phyloP scores from a whole-genome alignment of 148 eudicot species.

The Rhododendron griersonianum region DNA sequence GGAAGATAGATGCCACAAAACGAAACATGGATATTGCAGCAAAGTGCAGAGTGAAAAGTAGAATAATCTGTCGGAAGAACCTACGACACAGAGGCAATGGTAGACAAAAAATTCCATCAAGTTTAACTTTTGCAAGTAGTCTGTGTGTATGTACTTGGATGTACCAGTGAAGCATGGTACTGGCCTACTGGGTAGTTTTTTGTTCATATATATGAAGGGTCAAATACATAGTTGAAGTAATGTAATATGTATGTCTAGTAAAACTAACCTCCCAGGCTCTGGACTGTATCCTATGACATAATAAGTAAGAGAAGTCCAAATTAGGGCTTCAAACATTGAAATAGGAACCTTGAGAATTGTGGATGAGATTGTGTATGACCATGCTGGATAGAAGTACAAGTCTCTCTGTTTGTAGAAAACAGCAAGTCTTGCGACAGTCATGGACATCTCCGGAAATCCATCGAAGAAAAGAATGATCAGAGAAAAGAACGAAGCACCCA shows the following conservation, averaged over 20 bases:
- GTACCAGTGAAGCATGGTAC: neutral
- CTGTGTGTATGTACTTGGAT: neutral
- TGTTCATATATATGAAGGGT: neutral
- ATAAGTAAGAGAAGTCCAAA: conserved; percentile 74
- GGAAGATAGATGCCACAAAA: conserved; percentile 59
- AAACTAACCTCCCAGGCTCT: conserved; percentile 58
- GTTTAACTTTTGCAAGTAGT: neutral
- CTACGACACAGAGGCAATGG: conserved; percentile 17
- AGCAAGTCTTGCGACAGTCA: conserved; percentile 69
- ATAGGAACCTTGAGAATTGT: conserved; percentile 67
- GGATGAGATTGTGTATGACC: conserved; percentile 86
- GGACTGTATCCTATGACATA: conserved; percentile 76
- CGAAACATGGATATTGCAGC: conserved; percentile 62
- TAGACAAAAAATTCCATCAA: neutral
- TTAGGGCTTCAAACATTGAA: conserved; percentile 44
- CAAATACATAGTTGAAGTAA: neutral
- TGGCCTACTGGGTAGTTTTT: neutral
- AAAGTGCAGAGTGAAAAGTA: conserved; percentile 53
- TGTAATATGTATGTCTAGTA: neutral
- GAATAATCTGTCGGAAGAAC: conserved; percentile 63
- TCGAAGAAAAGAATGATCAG: conserved; percentile 52
- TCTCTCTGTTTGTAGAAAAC: conserved; percentile 84
- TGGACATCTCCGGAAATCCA: conserved; percentile 61
- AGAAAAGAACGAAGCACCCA: conserved; percentile 68
- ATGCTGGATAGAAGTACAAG: conserved; percentile 74